Percentiles rank a stretch among this genome's conserved stretches.
Evolutionary conservation across 2,329 filamentous ascomycete species (phyloP).

Genomic region (Penicillium psychrosexuale): DNA sequence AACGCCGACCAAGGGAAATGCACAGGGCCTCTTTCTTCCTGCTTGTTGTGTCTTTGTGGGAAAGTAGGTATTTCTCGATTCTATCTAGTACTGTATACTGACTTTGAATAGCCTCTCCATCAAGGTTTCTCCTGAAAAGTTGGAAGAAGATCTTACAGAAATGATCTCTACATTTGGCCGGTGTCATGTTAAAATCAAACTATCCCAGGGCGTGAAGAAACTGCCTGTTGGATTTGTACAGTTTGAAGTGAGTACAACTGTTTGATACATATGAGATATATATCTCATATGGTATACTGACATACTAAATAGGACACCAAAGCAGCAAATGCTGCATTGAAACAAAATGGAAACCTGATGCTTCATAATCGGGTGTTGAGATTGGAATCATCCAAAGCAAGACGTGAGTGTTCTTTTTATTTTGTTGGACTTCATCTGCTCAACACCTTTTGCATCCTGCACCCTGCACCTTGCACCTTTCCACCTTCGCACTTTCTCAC

Average conservation of each 20-base stretch:
- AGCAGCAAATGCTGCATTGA: constrained; percentile 12
- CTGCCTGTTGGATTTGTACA: constrained; percentile 41
- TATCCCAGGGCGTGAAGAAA: constrained; percentile 25
- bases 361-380: background rate
- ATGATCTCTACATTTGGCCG: constrained; percentile 32
- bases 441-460: background rate
- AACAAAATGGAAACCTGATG: background rate
- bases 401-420: background rate
- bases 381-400: constrained; percentile 1
- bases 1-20: constrained; percentile 30
- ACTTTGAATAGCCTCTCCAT: constrained; percentile 26
- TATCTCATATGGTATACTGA: background rate
- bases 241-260: constrained; percentile 31
- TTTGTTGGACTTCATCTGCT: background rate
- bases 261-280: background rate
- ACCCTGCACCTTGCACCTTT: background rate
- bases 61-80: constrained; percentile 30
- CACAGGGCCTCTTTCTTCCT: constrained; percentile 38
- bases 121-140: constrained; percentile 24
- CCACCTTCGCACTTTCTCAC: background rate
- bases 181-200: constrained; percentile 38
- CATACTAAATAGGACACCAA: background rate
- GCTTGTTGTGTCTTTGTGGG: constrained; percentile 40
- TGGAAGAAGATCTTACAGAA: constrained; percentile 28
- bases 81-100: constrained; percentile 2